Percentiles rank a stretch among this genome's conserved stretches.
These are phyloP conservation scores for Fusarium mexicanum DNA, from an alignment of 2,329 filamentous ascomycete species.

Conservation along the genomic window DNA sequence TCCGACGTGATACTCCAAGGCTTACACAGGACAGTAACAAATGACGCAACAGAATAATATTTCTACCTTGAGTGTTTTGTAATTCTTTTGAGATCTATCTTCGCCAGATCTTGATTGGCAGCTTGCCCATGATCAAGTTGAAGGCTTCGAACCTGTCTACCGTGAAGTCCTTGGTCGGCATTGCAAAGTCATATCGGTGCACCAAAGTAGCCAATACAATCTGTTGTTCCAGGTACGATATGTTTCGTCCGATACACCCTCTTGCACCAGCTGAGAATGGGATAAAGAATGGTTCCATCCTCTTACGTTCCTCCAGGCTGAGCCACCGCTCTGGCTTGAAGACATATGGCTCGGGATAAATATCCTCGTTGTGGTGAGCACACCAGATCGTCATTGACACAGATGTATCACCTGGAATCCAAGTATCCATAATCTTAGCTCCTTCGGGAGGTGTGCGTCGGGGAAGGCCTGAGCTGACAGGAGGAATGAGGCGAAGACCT, in stretches of 20 bases:
- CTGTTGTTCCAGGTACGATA: constrained; percentile 56
- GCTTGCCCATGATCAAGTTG: not conserved
- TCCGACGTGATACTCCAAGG: not conserved
- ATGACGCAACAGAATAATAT: not conserved
- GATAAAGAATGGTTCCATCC: constrained; percentile 51
- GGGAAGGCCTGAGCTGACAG: constrained; percentile 41
- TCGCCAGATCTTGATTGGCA: not conserved
- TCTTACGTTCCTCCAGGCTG: constrained; percentile 44
- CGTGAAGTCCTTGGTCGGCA: not conserved
- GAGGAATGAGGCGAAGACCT: constrained; percentile 48
- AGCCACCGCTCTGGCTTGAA: constrained; percentile 56
- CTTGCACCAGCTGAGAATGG: constrained; percentile 54
- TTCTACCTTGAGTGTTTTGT: not conserved
- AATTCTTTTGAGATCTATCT: not conserved
- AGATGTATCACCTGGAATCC: constrained; percentile 50
- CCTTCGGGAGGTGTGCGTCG: constrained; percentile 45
- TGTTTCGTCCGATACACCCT: constrained; percentile 54
- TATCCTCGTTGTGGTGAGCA: constrained; percentile 50
- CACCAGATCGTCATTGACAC: constrained; percentile 52
- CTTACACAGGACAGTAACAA: no score
- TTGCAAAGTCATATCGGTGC: constrained; percentile 53
- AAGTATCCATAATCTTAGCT: constrained; percentile 43
- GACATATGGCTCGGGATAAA: constrained; percentile 52
- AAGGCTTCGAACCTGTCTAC: not conserved
- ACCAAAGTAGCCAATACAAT: constrained; percentile 54